These are phyloP conservation scores for Hyphopichia pseudoburtonii DNA, from an alignment of 1,139 yeast species.

Conservation along the genomic window DNA sequence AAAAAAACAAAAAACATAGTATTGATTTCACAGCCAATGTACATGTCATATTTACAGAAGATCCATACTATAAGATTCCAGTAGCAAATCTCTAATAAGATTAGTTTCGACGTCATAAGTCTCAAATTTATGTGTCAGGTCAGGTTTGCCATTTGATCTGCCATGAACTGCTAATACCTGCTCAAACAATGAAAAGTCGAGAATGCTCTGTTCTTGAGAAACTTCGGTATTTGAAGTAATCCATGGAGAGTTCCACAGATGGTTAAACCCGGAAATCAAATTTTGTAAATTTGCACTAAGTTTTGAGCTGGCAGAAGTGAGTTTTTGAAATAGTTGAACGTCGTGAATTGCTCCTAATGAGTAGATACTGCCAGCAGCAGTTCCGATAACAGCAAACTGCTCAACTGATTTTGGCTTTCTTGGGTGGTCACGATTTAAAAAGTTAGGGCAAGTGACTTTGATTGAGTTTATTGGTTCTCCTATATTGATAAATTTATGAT, in stretches of 20 bases:
- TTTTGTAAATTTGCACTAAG: not conserved
- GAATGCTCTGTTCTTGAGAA: too few species aligned
- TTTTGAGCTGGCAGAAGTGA: not conserved
- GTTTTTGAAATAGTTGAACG: not conserved
- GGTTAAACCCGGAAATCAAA: too few species aligned
- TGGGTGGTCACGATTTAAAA: too few species aligned
- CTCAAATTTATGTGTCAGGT: too few species aligned
- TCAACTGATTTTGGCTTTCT: not conserved
- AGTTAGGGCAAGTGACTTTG: not conserved
- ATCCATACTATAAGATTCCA: too few species aligned
- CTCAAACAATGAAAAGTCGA: not conserved
- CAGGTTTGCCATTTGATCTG: too few species aligned
- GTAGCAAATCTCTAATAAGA: too few species aligned
- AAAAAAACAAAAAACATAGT: too few species aligned
- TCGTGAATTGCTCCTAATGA: constrained; percentile 7
- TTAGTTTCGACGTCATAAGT: too few species aligned
- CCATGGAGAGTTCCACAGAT: not conserved
- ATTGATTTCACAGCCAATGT: too few species aligned
- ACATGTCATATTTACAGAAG: too few species aligned
- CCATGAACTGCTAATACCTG: not conserved
- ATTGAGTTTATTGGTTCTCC: constrained; percentile 1
- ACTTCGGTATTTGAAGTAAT: too few species aligned
- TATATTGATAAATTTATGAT: not conserved
- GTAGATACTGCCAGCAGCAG: constrained; percentile 37
- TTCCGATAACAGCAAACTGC: constrained; percentile 29